phyloP scores from a whole-genome alignment of 228 moss, liverwort and hornwort genomes.

The Sphagnum magellanicum region DNA sequence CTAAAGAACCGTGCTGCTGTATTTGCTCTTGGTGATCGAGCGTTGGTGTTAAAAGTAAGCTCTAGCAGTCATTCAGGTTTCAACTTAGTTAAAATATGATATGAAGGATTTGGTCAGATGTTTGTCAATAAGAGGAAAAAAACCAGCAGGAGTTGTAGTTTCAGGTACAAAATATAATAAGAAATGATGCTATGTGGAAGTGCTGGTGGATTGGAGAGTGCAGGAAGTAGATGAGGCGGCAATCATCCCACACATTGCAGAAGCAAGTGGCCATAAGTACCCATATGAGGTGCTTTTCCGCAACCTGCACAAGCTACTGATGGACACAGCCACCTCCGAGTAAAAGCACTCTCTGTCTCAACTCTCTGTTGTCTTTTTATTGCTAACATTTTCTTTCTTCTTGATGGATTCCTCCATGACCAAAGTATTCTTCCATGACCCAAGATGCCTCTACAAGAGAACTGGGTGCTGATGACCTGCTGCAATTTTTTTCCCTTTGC shows the following conservation, averaged over 20 bases:
- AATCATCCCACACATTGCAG: constrained; percentile 94
- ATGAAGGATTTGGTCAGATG: no score
- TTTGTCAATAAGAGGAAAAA: no score
- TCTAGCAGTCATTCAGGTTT: not conserved
- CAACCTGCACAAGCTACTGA: constrained; percentile 96
- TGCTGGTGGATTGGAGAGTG: not conserved
- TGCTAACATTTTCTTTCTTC: not conserved
- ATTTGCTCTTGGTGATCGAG: constrained; percentile 93
- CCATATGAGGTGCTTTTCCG: constrained; percentile 95
- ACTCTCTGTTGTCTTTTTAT: not conserved
- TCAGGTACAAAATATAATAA: not conserved
- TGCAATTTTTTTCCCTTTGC: constrained; percentile 6
- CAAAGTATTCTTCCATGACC: no score
- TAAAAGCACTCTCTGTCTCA: constrained; percentile 15
- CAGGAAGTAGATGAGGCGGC: constrained; percentile 98
- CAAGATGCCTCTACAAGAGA: no score
- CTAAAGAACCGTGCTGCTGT: constrained; percentile 94
- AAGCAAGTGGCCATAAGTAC: constrained; percentile 76
- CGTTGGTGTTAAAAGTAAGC: constrained; percentile 76
- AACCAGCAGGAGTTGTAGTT: not conserved
- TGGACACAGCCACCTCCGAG: constrained; percentile 99
- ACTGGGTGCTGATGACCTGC: no score
- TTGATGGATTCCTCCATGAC: no score
- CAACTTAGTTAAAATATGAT: no score
- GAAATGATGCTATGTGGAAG: not conserved